Evolutionary conservation across 495 filamentous ascomycete genomes (phyloP).

Genomic region (Hypoxylon lienhwacheense): DNA sequence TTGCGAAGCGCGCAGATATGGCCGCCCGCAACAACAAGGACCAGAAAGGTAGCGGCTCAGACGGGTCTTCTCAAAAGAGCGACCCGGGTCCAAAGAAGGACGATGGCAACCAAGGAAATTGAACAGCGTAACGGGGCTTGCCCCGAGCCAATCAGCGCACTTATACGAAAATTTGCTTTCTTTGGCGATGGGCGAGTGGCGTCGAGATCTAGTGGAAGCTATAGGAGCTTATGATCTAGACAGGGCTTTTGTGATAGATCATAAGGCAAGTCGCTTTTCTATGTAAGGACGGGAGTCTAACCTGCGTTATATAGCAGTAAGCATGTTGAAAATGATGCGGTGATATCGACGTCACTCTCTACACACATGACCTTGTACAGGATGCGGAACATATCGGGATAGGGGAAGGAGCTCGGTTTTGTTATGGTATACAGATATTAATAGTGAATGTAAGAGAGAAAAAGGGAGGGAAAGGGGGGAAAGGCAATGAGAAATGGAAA

Average conservation of each 20-base stretch:
- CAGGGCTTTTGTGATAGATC: slow-evolving; percentile 19
- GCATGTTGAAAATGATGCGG: slow-evolving; percentile 11
- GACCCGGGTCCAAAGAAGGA: slow-evolving; percentile 18
- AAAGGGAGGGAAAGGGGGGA: too few species aligned
- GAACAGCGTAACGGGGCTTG: background rate
- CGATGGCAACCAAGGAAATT: slow-evolving; percentile 18
- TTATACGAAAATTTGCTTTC: too few species aligned
- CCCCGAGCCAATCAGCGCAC: slow-evolving; percentile 2
- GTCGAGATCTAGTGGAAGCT: background rate
- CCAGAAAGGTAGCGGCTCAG: slow-evolving; percentile 18
- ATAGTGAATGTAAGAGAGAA: too few species aligned
- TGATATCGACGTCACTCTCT: slow-evolving; percentile 20
- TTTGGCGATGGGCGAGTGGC: too few species aligned
- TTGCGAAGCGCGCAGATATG: slow-evolving; percentile 47
- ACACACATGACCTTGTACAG: background rate
- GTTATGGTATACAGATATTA: too few species aligned
- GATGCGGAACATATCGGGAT: slow-evolving; percentile 12
- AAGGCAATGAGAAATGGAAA: too few species aligned
- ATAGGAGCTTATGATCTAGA: slow-evolving; percentile 18
- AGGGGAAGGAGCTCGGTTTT: background rate
- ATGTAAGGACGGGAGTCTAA: slow-evolving; percentile 5
- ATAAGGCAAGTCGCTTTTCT: slow-evolving; percentile 15
- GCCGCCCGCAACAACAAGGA: slow-evolving; percentile 46
- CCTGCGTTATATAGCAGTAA: background rate
- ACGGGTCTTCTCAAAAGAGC: slow-evolving; percentile 8